phyloP scores from a whole-genome alignment of 108 stramenopile genomes.

The Cylindrotheca fusiformis region DNA sequence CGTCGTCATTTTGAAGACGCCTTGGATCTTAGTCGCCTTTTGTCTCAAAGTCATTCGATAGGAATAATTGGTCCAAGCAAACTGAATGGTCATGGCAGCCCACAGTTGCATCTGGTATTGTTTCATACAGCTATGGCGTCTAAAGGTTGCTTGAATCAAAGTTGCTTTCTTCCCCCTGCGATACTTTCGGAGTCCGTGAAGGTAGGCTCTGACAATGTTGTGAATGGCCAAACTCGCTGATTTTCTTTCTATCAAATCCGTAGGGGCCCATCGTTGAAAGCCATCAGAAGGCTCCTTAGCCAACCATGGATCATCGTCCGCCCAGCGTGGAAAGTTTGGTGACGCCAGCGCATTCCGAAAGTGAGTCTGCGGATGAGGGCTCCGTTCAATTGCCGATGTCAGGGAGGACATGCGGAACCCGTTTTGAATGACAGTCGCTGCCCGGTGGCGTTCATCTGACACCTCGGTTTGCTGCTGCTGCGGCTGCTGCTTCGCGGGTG shows the following conservation, averaged over 20 bases:
- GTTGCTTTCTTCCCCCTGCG: constrained; percentile 18
- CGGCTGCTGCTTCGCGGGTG: not conserved
- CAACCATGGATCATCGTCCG: not conserved
- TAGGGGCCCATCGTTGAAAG: not conserved
- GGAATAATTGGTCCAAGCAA: constrained; percentile 8
- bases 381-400: constrained; percentile 5
- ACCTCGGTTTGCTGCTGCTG: not conserved
- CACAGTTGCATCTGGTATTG: constrained; percentile 1
- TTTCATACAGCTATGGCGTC: constrained; percentile 1
- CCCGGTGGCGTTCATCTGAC: not conserved
- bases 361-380: constrained; percentile 1
- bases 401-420: constrained; percentile 6
- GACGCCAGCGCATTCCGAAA: constrained; percentile 5
- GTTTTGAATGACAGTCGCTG: constrained; percentile 12
- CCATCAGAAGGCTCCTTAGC: constrained; percentile 4
- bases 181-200: constrained; percentile 18
- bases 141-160: constrained; percentile 22
- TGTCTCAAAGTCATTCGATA: not conserved
- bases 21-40: not conserved
- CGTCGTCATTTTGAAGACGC: not conserved
- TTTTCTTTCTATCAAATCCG: constrained; percentile 9
- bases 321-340: not conserved
- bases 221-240: constrained; percentile 30
- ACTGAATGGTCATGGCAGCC: constrained; percentile 16
- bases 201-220: constrained; percentile 25